Percentiles rank a stretch among this genome's conserved stretches.
These are phyloP conservation scores for Pythium sp. DNA, from an alignment of 352 stramenopile genomes.

Conservation along the genomic window DNA sequence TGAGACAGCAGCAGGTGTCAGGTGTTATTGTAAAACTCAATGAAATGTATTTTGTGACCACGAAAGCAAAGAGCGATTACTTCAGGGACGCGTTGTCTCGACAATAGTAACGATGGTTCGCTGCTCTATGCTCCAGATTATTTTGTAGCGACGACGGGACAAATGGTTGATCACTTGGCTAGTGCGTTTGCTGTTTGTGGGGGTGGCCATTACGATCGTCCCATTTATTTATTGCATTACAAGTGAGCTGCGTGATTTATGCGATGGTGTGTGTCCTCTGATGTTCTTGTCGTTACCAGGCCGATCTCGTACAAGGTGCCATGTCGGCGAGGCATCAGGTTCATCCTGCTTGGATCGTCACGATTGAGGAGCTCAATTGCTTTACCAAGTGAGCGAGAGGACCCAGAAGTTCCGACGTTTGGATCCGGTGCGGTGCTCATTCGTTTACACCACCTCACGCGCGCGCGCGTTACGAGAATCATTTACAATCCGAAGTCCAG, in stretches of 20 bases:
- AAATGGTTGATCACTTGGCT: not conserved
- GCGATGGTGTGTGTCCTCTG: not conserved
- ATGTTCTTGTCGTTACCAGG: not conserved
- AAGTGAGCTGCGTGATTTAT: not conserved
- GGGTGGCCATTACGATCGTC: not conserved
- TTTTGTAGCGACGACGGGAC: no score
- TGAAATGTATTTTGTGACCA: not conserved
- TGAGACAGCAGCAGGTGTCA: not conserved
- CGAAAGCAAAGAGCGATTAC: not conserved
- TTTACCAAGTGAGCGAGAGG: not conserved
- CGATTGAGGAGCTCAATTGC: not conserved
- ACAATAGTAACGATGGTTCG: no score
- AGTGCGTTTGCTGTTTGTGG: not conserved
- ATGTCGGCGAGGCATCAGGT: not conserved
- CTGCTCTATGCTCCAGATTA: no score
- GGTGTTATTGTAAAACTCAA: not conserved
- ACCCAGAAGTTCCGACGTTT: not conserved
- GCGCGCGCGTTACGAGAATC: not conserved
- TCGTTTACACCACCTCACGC: not conserved
- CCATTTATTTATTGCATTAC: not conserved
- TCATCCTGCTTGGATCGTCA: not conserved
- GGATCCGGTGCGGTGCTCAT: not conserved
- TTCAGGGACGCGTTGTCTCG: not conserved
- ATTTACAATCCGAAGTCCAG: not conserved
- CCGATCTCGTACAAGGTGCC: not conserved